phyloP scores from a whole-genome alignment of 1,139 yeast species.

The Zygotorulaspora mrakii region DNA sequence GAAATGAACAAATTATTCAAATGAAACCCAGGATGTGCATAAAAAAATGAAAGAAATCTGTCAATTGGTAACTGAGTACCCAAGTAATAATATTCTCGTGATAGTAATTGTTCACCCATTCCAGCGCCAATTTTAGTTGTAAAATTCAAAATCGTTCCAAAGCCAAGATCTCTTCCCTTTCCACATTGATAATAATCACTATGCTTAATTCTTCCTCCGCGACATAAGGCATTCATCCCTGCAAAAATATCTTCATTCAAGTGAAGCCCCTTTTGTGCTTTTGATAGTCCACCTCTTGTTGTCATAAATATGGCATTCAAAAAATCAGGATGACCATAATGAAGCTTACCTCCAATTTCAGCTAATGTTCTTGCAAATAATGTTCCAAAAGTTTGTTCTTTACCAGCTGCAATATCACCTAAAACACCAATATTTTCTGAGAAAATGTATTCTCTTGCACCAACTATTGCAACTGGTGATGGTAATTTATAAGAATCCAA shows the following conservation, averaged over 20 bases:
- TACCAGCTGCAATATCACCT: conserved; percentile 92
- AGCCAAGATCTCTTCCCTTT: conserved; percentile 85
- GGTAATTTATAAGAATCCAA: conserved; percentile 37
- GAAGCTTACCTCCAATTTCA: conserved; percentile 81
- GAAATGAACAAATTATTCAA: conserved; percentile 76
- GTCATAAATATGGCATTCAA: conserved; percentile 81
- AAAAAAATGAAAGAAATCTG: conserved; percentile 76
- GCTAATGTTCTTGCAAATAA: conserved; percentile 82
- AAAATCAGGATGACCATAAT: conserved; percentile 91
- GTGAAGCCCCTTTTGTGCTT: conserved; percentile 83
- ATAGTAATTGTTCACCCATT: conserved; percentile 87
- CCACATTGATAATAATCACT: conserved; percentile 90
- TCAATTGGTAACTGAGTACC: conserved; percentile 80
- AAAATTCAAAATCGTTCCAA: conserved; percentile 76
- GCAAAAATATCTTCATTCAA: conserved; percentile 89
- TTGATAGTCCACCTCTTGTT: conserved; percentile 86
- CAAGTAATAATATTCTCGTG: conserved; percentile 77
- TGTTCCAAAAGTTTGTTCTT: conserved; percentile 91
- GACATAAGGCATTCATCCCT: conserved; percentile 74
- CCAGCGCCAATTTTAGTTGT: conserved; percentile 92
- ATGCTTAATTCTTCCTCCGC: conserved; percentile 86
- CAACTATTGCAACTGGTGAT: conserved; percentile 74
- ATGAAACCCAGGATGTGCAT: conserved; percentile 92
- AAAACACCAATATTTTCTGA: conserved; percentile 81
- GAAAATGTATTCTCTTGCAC: conserved; percentile 85